Conservation (phyloP, 2,329 filamentous ascomycete genomes). For the Hypoxylon sp. region DNA sequence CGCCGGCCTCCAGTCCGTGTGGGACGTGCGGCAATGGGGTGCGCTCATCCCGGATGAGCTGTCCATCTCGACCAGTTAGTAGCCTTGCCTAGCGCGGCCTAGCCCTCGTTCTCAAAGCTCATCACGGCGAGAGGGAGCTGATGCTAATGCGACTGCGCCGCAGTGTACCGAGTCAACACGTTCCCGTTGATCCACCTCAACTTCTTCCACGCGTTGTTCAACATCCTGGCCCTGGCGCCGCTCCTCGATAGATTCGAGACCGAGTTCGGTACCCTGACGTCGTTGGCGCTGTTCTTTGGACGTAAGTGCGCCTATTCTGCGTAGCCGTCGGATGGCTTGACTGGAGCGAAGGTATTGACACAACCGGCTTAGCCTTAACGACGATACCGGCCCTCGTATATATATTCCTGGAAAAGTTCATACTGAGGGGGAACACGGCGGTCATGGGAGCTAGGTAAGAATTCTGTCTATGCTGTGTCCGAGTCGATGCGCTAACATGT, state of each 20-base stretch:
- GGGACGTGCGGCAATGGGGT: slow-evolving; percentile 79
- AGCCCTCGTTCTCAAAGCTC: slow-evolving; percentile 3
- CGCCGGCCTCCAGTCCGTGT: slow-evolving; percentile 71
- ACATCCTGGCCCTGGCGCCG: slow-evolving; percentile 82
- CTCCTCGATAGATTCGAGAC: slow-evolving; percentile 92
- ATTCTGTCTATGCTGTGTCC: neutral
- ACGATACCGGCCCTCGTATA: slow-evolving; percentile 86
- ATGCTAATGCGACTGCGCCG: slow-evolving; percentile 13
- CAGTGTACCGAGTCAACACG: slow-evolving; percentile 92
- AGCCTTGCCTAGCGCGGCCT: neutral
- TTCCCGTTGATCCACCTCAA: slow-evolving; percentile 87
- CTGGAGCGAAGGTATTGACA: slow-evolving; percentile 29
- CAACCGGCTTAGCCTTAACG: slow-evolving; percentile 69
- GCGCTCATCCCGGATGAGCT: slow-evolving; percentile 80
- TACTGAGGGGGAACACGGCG: slow-evolving; percentile 74
- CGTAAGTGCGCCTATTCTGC: slow-evolving; percentile 66
- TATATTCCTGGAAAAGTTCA: slow-evolving; percentile 75
- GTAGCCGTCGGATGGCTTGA: neutral
- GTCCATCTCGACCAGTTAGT: slow-evolving; percentile 73
- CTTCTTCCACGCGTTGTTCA: slow-evolving; percentile 81
- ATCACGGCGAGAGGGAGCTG: neutral
- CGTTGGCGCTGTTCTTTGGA: slow-evolving; percentile 87
- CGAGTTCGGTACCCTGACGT: slow-evolving; percentile 89
- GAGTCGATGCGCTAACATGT: slow-evolving; percentile 28
- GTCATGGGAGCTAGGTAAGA: slow-evolving; percentile 84